A percentile compares a stretch with the other conserved stretches of the same genome.
phyloP scores from a whole-genome alignment of 371 early-diverging fungal species.

The Saksenaea oblongispora region DNA sequence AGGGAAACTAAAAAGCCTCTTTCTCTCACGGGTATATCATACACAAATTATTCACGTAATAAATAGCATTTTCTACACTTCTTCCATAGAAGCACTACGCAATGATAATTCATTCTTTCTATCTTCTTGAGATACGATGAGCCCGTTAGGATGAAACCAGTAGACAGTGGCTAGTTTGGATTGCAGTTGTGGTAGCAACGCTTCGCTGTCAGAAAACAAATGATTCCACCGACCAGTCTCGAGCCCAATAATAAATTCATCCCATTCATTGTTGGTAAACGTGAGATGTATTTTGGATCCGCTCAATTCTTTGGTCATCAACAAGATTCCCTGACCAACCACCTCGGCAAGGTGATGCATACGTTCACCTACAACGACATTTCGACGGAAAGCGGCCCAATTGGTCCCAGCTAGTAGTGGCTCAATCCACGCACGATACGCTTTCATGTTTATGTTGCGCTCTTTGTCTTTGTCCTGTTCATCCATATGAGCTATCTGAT shows the following conservation, averaged over 20 bases:
- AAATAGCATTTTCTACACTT: neutral
- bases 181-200: conserved; percentile 1
- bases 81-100: neutral
- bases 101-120: neutral
- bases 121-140: conserved; percentile 7
- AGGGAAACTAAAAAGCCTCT: too few relatives aligned
- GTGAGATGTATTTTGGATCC: conserved; percentile 52
- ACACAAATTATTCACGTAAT: too few relatives aligned
- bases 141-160: conserved; percentile 15
- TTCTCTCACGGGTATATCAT: too few relatives aligned
- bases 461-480: conserved; percentile 39
- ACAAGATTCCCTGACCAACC: conserved; percentile 44
- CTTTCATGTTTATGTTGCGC: conserved; percentile 49
- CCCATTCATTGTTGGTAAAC: conserved; percentile 55
- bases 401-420: conserved; percentile 43
- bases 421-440: conserved; percentile 51
- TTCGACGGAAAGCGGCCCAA: conserved; percentile 54
- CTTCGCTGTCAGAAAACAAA: neutral
- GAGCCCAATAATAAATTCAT: conserved; percentile 43
- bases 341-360: conserved; percentile 45
- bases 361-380: conserved; percentile 51
- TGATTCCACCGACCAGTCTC: conserved; percentile 36
- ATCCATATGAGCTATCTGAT: conserved; percentile 25
- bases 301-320: conserved; percentile 53
- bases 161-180: neutral